Percentiles rank a stretch among this genome's conserved stretches.
Evolutionary conservation across 306 rosid genomes (phyloP).

Genomic region (Trifolium fragiferum): DNA sequence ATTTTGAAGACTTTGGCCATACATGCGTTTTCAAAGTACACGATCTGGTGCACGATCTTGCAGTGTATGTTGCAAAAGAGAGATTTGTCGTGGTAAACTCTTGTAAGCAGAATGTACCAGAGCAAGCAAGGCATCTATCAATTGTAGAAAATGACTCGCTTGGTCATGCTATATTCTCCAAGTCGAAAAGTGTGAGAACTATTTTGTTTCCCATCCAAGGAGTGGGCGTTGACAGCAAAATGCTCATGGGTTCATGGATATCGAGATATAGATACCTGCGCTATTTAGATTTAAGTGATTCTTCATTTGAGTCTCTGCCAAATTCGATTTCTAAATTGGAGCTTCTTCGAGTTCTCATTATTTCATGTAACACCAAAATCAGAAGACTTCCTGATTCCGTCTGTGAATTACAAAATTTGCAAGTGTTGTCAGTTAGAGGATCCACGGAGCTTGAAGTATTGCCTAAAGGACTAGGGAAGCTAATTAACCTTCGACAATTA

Average conservation of each 20-base stretch:
- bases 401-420: neutral
- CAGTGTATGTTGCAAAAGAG: neutral
- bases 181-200: neutral
- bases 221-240: neutral
- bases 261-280: neutral
- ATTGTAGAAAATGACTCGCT: neutral
- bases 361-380: neutral
- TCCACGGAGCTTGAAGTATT: neutral
- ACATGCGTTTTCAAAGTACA: conserved; percentile 14
- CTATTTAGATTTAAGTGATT: conserved; percentile 2
- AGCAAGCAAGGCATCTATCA: conserved; percentile 6
- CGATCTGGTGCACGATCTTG: conserved; percentile 45
- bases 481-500: neutral
- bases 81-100: neutral
- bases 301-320: neutral
- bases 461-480: neutral
- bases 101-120: neutral
- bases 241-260: neutral
- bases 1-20: neutral
- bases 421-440: neutral
- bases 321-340: neutral
- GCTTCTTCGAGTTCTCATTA: neutral
- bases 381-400: neutral
- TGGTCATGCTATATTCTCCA: neutral
- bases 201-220: neutral